A percentile compares a stretch with the other conserved stretches of the same genome.
These are phyloP conservation scores for Phylloporus arenicola DNA, from an alignment of 768 basidiomycete genomes.

Conservation along the genomic window DNA sequence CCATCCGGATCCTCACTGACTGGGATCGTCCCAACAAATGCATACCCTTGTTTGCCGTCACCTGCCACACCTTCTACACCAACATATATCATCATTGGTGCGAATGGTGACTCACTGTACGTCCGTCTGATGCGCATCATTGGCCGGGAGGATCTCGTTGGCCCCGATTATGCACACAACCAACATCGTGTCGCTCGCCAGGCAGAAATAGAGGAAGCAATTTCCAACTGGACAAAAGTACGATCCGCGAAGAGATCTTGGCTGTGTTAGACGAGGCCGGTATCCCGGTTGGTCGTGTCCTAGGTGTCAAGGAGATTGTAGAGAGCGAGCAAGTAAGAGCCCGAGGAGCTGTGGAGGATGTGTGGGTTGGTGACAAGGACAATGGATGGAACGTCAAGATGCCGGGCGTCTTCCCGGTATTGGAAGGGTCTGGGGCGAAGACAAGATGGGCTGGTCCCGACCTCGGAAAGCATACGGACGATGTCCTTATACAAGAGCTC, in stretches of 20 bases:
- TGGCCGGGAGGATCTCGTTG: slow-evolving; percentile 53
- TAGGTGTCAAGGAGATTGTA: slow-evolving; percentile 57
- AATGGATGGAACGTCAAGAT: slow-evolving; percentile 63
- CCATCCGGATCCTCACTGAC: slow-evolving; percentile 73
- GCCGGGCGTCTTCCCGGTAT: slow-evolving; percentile 56
- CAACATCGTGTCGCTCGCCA: slow-evolving; percentile 39
- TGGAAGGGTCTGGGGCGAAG: slow-evolving; percentile 52
- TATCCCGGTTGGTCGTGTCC: slow-evolving; percentile 62
- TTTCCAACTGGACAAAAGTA: slow-evolving; percentile 52
- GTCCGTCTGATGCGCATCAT: slow-evolving; percentile 59
- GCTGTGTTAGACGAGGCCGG: slow-evolving; percentile 44
- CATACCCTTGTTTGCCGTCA: slow-evolving; percentile 59
- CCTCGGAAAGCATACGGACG: slow-evolving; percentile 55
- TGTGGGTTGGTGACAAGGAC: slow-evolving; percentile 41
- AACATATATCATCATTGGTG: slow-evolving; percentile 64
- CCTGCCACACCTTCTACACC: slow-evolving; percentile 35
- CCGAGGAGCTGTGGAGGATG: slow-evolving; percentile 54
- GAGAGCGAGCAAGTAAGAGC: slow-evolving; percentile 51
- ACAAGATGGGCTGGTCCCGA: slow-evolving; percentile 69
- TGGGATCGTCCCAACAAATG: slow-evolving; percentile 72
- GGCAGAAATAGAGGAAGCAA: slow-evolving; percentile 54
- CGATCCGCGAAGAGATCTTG: slow-evolving; percentile 51
- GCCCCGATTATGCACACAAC: slow-evolving; percentile 44
- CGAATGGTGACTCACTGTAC: slow-evolving; percentile 69
- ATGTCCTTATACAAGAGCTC: slow-evolving; percentile 42